Conservation (phyloP, 495 filamentous ascomycete genomes). For the Podospora conica region DNA sequence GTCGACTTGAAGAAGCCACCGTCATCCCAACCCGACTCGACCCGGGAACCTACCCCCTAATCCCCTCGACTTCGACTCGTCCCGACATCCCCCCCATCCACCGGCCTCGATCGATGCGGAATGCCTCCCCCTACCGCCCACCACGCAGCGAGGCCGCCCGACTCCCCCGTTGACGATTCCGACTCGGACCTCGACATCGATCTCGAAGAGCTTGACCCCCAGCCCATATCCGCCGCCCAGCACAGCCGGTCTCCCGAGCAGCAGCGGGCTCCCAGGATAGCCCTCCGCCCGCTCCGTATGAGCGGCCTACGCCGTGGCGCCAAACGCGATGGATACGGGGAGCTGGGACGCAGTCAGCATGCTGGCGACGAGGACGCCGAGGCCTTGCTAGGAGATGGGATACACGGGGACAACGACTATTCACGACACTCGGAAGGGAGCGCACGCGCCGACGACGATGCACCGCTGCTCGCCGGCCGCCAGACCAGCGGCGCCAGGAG, state of each 20-base stretch:
- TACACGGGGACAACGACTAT: conserved; percentile 38
- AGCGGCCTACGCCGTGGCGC: conserved; percentile 45
- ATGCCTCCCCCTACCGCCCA: conserved; percentile 49
- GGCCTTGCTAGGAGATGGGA: conserved; percentile 48
- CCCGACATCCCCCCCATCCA: not conserved
- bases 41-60: not conserved
- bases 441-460: conserved; percentile 54
- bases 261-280: conserved; percentile 55
- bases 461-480: conserved; percentile 49
- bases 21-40: not conserved
- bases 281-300: conserved; percentile 64
- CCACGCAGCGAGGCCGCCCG: conserved; percentile 44
- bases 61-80: not conserved
- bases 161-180: conserved; percentile 47
- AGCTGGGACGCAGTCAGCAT: conserved; percentile 50
- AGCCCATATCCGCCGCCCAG: conserved; percentile 25
- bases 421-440: conserved; percentile 49
- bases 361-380: conserved; percentile 51
- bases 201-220: conserved; percentile 64
- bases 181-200: conserved; percentile 69
- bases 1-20: not conserved
- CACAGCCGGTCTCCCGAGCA: conserved; percentile 12
- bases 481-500: conserved; percentile 13
- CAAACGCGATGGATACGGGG: conserved; percentile 53
- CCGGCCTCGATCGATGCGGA: conserved; percentile 42